Conservation (phyloP, 2,329 filamentous ascomycete species). For the Fusarium pseudograminearum region DNA sequence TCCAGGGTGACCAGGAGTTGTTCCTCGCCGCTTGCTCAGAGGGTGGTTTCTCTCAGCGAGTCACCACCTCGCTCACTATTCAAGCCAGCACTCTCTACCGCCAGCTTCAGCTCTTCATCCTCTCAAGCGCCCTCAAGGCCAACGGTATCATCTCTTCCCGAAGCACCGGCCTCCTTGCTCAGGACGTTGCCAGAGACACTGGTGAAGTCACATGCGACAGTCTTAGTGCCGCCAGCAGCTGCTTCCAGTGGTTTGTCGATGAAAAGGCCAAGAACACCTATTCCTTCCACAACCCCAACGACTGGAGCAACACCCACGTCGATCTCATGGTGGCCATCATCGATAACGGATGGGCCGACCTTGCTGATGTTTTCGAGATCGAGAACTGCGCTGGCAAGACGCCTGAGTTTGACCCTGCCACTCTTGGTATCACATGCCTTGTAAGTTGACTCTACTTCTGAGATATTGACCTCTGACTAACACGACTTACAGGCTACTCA, state of each 20-base stretch:
- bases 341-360: slow-evolving; percentile 15
- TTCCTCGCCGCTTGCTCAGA: slow-evolving; percentile 21
- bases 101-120: slow-evolving; percentile 22
- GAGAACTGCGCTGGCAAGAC: slow-evolving; percentile 26
- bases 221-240: slow-evolving; percentile 2
- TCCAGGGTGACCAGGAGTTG: slow-evolving; percentile 7
- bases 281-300: slow-evolving; percentile 19
- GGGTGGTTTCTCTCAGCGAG: slow-evolving; percentile 23
- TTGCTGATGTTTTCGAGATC: slow-evolving; percentile 16
- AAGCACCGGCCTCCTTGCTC: slow-evolving; percentile 12
- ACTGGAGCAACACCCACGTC: slow-evolving; percentile 20
- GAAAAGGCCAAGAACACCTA: slow-evolving; percentile 11
- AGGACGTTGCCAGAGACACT: slow-evolving; percentile 3
- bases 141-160: slow-evolving; percentile 7
- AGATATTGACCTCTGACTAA: neutral
- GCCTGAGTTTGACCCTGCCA: slow-evolving; percentile 4
- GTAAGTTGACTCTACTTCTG: neutral
- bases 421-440: slow-evolving; percentile 14
- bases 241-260: slow-evolving; percentile 27
- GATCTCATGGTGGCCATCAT: slow-evolving; percentile 12
- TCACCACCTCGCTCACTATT: slow-evolving; percentile 26
- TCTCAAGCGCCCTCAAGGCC: slow-evolving; percentile 19
- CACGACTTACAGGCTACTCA: neutral
- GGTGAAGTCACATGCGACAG: slow-evolving; percentile 4
- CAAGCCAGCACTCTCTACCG: slow-evolving; percentile 20